Percentiles rank a stretch among this genome's conserved stretches.
These are phyloP conservation scores for Linum trigynum DNA, from an alignment of 345 rosid genomes.

Conservation along the genomic window DNA sequence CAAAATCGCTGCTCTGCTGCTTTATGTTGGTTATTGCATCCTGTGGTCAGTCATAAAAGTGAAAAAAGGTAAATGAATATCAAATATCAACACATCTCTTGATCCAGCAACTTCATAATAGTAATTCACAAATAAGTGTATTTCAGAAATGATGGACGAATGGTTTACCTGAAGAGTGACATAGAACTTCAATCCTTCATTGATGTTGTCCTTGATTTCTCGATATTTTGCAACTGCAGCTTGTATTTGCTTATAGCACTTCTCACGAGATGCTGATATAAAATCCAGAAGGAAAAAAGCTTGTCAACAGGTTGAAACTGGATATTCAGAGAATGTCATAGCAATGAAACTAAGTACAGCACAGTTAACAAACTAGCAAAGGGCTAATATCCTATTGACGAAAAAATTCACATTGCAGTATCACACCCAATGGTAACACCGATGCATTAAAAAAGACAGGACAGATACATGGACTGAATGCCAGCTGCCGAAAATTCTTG, in stretches of 20 bases:
- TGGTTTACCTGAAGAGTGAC: conserved; percentile 82
- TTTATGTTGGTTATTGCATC: conserved; percentile 91
- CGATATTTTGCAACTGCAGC: conserved; percentile 81
- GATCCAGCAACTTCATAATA: neutral
- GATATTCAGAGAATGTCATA: neutral
- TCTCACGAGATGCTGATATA: conserved; percentile 73
- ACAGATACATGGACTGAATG: neutral
- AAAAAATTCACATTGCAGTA: neutral
- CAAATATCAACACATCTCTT: neutral
- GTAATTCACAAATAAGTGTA: neutral
- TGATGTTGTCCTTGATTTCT: conserved; percentile 92
- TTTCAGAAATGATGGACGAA: neutral
- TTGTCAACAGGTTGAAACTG: neutral
- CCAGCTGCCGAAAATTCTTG: neutral
- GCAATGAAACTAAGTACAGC: no score
- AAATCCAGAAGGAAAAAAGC: conserved; percentile 4
- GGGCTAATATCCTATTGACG: neutral
- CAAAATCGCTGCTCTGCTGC: conserved; percentile 97
- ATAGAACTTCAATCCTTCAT: conserved; percentile 93
- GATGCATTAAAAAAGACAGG: neutral
- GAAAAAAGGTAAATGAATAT: no score
- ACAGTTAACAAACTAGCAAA: neutral
- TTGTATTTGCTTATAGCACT: conserved; percentile 85
- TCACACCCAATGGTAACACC: neutral
- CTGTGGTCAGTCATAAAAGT: conserved; percentile 28